Evolutionary conservation across 768 basidiomycete species (phyloP).

Genomic region (Asterophora parasitica): DNA sequence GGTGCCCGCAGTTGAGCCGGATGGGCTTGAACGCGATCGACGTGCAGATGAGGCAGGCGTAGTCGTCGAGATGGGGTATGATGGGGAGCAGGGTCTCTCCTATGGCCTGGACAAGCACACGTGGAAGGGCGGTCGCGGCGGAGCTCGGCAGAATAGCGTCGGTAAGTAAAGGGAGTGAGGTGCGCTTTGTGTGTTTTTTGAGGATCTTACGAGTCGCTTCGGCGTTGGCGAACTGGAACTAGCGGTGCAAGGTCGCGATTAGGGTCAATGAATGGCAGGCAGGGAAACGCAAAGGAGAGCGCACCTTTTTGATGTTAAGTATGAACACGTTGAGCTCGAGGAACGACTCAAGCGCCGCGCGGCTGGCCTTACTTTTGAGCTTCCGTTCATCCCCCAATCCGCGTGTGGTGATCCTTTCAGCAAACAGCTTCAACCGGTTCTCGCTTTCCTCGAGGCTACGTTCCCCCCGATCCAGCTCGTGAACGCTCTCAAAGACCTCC

Average conservation of each 20-base stretch:
- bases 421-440: conserved; percentile 57
- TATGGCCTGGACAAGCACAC: conserved; percentile 70
- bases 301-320: conserved; percentile 75
- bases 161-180: conserved; percentile 64
- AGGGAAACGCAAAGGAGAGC: conserved; percentile 3
- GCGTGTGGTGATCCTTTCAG: conserved; percentile 48
- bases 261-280: too few species aligned
- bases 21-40: conserved; percentile 92
- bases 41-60: conserved; percentile 83
- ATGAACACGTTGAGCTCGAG: conserved; percentile 73
- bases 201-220: conserved; percentile 91
- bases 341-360: conserved; percentile 63
- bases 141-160: conserved; percentile 15
- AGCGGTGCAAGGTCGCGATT: not conserved
- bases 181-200: conserved; percentile 92
- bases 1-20: conserved; percentile 72
- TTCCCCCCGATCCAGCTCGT: conserved; percentile 65
- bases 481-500: conserved; percentile 75
- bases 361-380: conserved; percentile 53
- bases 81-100: conserved; percentile 79
- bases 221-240: conserved; percentile 81
- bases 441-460: conserved; percentile 67
- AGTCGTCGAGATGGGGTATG: conserved; percentile 78
- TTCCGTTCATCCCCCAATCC: conserved; percentile 51
- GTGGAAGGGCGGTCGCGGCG: conserved; percentile 22